Conservation (phyloP, 2,329 filamentous ascomycete species). For the Mariannaea elegans region DNA sequence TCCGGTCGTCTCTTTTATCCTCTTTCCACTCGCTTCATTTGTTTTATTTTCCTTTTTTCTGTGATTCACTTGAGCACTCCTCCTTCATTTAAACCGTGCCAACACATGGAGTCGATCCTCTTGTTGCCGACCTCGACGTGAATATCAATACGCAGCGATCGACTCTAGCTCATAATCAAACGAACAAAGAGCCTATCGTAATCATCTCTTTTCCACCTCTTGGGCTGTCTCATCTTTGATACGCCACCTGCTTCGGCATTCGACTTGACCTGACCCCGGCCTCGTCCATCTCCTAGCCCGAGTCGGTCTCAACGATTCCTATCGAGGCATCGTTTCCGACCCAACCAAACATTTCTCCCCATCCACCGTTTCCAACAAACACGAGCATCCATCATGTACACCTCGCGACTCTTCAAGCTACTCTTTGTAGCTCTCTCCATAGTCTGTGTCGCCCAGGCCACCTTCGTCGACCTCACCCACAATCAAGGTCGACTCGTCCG, state of each 20-base stretch:
- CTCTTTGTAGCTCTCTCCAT: conserved; percentile 60
- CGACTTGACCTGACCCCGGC: not conserved
- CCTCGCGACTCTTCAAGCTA: conserved; percentile 55
- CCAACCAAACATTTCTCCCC: not conserved
- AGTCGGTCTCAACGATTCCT: not conserved
- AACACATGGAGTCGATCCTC: conserved; percentile 7
- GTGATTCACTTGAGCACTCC: conserved; percentile 4
- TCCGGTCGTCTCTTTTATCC: not conserved
- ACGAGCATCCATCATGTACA: conserved; percentile 53
- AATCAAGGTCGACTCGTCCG: conserved; percentile 30
- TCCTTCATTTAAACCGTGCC: conserved; percentile 6
- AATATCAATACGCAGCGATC: not conserved
- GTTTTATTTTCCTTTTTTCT: conserved; percentile 8
- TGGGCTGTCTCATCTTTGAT: not conserved
- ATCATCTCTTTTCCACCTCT: not conserved
- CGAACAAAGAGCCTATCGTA: not conserved
- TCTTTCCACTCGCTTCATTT: not conserved
- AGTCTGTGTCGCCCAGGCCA: conserved; percentile 56
- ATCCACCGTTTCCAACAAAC: not conserved
- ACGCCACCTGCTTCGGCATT: not conserved
- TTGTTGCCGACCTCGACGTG: conserved; percentile 15
- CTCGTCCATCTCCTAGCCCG: not conserved
- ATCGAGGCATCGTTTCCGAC: conserved; percentile 3
- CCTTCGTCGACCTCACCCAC: conserved; percentile 39
- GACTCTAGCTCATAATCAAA: conserved; percentile 7